A percentile compares a stretch with the other conserved stretches of the same genome.
Conservation (phyloP, 495 filamentous ascomycete species). For the Aspergillus saccharolyticus region DNA sequence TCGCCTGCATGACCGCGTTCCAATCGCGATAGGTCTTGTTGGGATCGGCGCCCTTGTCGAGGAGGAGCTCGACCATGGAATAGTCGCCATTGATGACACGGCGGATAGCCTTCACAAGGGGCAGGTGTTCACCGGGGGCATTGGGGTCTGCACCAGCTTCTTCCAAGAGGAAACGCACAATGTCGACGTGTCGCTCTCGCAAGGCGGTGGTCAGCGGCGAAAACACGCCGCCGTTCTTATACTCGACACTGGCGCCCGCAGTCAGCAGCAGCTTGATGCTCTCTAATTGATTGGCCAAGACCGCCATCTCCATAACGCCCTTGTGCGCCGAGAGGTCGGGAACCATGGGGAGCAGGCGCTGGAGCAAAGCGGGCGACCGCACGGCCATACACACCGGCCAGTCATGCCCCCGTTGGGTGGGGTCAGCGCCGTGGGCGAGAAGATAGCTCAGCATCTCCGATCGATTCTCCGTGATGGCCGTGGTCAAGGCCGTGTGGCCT, state of each 20-base stretch:
- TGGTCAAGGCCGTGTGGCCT: conserved; percentile 48
- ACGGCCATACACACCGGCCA: conserved; percentile 54
- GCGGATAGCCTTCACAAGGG: conserved; percentile 50
- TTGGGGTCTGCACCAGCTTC: conserved; percentile 49
- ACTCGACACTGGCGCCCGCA: conserved; percentile 39
- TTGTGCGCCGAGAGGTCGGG: conserved; percentile 43
- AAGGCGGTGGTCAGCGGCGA: conserved; percentile 51
- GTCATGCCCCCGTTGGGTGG: conserved; percentile 47
- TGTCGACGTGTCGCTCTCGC: conserved; percentile 45
- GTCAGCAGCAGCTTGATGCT: conserved; percentile 21
- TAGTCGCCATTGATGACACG: conserved; percentile 39
- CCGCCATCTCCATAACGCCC: conserved; percentile 53
- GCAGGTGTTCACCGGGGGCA: conserved; percentile 49
- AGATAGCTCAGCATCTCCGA: conserved; percentile 44
- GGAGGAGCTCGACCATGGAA: conserved; percentile 43
- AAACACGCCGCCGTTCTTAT: conserved; percentile 54
- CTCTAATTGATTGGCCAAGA: conserved; percentile 38
- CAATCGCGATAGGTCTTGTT: conserved; percentile 51
- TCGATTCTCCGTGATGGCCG: conserved; percentile 46
- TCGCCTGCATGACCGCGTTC: conserved; percentile 44
- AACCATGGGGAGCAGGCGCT: conserved; percentile 39
- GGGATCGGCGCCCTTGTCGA: conserved; percentile 48
- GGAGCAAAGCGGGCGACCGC: conserved; percentile 39
- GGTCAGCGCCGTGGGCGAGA: conserved; percentile 46
- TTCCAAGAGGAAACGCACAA: conserved; percentile 45